Base-by-base conservation (phyloP, 139 green algal species). In the Chlamydomonas sp. region DNA sequence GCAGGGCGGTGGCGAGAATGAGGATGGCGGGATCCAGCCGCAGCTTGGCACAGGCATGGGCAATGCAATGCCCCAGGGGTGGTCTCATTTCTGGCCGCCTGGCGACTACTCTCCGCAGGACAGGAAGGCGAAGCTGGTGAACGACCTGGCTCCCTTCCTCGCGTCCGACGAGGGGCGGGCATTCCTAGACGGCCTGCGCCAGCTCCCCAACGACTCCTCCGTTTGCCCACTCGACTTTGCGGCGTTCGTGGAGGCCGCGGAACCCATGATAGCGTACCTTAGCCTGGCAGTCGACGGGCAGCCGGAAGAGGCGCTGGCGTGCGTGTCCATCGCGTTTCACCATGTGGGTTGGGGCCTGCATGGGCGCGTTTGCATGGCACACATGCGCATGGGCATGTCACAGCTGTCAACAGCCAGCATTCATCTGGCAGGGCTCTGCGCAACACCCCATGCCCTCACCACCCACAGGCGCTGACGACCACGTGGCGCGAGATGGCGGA, bases 291-390 rank as follows among this genome's bases (percentile, higher is more conserved):
- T 66, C 31, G 43, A 10, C 4, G 29, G n/a, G 59, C 59, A 66
- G 26, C 59, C 59, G 4, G 29, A 30, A 26, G 59, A 66, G 10
- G 59, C 59, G 6, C 31, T 66, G 4, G 20, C 59, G 6, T 66
- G 59, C 59, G n/a, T 66, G 26, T 66, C 59, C 26, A 39, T 66
- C 13, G 8, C 59, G 31, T 43, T 66, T 39, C 29, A 66, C 20
- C 31, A 66, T 30, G 59, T 66, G 59, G 8, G 54, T 63, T 63
- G 54, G 54, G 31, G 28, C n/a, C 13, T 36, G n/a, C 8, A 16
- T 34, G n/a, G 28, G n/a, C n/a, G n/a, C n/a, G n/a, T n/a, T n/a
- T n/a, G n/a, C n/a, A n/a, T n/a, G n/a, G n/a, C n/a, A n/a, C n/a
- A n/a, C n/a, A n/a, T n/a, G n/a, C n/a, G n/a, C n/a, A n/a, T n/a